phyloP scores from a whole-genome alignment of 495 filamentous ascomycete genomes.

The Bathelium albidoporum region DNA sequence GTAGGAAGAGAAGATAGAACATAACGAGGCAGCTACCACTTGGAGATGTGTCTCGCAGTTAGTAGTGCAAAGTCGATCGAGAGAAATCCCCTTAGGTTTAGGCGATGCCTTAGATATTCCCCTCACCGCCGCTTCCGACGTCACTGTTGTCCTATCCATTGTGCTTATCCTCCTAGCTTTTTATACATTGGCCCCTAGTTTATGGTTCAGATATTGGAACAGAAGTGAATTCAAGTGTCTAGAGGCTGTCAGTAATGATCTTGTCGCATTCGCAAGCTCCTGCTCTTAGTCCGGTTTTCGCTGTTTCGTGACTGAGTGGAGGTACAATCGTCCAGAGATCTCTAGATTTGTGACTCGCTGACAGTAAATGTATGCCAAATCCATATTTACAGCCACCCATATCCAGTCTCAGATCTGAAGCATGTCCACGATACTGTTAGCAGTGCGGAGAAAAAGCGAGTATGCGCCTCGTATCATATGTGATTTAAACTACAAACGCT shows the following conservation, averaged over 20 bases:
- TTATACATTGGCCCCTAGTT: too few relatives aligned
- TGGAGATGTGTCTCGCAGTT: too few relatives aligned
- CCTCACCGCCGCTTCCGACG: too few relatives aligned
- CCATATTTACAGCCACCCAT: neutral
- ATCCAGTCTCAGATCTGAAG: conserved; percentile 3
- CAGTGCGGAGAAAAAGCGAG: neutral
- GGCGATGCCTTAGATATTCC: too few relatives aligned
- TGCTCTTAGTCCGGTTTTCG: neutral
- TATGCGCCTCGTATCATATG: conserved; percentile 2
- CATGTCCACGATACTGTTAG: neutral
- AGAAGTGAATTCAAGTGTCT: neutral
- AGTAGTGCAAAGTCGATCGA: too few relatives aligned
- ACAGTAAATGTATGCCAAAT: neutral
- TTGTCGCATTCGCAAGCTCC: neutral
- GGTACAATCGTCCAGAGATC: neutral
- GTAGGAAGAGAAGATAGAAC: too few relatives aligned
- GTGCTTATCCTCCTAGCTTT: too few relatives aligned
- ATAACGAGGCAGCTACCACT: too few relatives aligned
- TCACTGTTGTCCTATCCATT: too few relatives aligned
- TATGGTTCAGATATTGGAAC: neutral
- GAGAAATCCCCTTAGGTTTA: too few relatives aligned
- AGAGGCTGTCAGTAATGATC: neutral
- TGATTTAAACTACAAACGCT: conserved; percentile 1
- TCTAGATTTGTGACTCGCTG: neutral
- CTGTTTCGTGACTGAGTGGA: neutral